phyloP scores from a whole-genome alignment of 1,284 basidiomycete genomes.

The Sanghuangporus weigelae region DNA sequence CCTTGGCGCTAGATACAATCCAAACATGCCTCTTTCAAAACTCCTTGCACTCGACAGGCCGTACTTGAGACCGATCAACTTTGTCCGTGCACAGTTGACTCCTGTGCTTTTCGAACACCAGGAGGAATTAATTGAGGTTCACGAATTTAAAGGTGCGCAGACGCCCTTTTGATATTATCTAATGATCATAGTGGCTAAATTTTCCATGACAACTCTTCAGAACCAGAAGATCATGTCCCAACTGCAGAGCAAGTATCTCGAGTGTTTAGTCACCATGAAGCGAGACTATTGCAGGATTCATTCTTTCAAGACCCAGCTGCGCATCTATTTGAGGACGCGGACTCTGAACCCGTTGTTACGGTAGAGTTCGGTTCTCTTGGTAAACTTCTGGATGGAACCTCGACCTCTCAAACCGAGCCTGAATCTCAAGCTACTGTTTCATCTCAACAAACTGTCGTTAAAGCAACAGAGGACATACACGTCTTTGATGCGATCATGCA shows the following conservation, averaged over 20 bases:
- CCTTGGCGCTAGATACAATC: constrained; percentile 21
- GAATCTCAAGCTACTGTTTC: not conserved
- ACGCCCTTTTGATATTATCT: constrained; percentile 3
- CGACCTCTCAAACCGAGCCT: not conserved
- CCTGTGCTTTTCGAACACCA: constrained; percentile 56
- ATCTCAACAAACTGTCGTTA: not conserved
- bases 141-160: constrained; percentile 47
- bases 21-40: constrained; percentile 45
- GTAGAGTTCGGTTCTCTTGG: constrained; percentile 17
- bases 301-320: constrained; percentile 24
- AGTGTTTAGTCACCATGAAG: constrained; percentile 43
- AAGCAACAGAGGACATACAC: constrained; percentile 2
- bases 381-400: constrained; percentile 12
- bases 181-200: constrained; percentile 1
- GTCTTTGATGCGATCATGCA: constrained; percentile 6
- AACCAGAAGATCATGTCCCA: constrained; percentile 50
- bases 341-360: constrained; percentile 17
- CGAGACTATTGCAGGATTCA: constrained; percentile 12
- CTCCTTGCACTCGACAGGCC: constrained; percentile 54
- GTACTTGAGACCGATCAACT: constrained; percentile 54
- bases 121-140: constrained; percentile 61
- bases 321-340: constrained; percentile 25
- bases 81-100: constrained; percentile 55
- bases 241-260: constrained; percentile 58
- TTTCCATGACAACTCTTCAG: constrained; percentile 21